phyloP scores from a whole-genome alignment of 495 filamentous ascomycete genomes.

The Poronia punctata region DNA sequence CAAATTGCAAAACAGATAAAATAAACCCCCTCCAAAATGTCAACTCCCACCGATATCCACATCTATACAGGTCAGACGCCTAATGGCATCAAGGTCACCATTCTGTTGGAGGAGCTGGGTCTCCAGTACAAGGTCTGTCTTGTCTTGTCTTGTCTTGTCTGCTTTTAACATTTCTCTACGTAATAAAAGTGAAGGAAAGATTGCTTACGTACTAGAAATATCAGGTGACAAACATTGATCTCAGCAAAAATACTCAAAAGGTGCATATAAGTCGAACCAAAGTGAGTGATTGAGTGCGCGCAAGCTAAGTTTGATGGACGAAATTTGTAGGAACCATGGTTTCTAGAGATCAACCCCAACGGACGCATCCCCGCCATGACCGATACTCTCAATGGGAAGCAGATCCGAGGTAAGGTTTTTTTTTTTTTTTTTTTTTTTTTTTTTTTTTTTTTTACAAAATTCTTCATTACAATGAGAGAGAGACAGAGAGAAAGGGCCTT shows the following conservation, averaged over 20 bases:
- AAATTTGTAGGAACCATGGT: slow-evolving; percentile 59
- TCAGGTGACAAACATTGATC: slow-evolving; percentile 59
- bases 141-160: slow-evolving; percentile 20
- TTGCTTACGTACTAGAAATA: too few species aligned
- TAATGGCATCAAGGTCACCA: slow-evolving; percentile 78
- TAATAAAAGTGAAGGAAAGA: too few species aligned
- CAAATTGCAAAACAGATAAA: slow-evolving; percentile 13
- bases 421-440: too few species aligned
- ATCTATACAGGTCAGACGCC: slow-evolving; percentile 57
- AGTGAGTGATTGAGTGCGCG: too few species aligned
- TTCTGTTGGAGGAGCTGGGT: slow-evolving; percentile 80
- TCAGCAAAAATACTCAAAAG: slow-evolving; percentile 71
- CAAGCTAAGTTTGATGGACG: slow-evolving; percentile 10
- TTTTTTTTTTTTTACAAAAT: too few species aligned
- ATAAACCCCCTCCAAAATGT: slow-evolving; percentile 14
- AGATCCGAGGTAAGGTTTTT: slow-evolving; percentile 49
- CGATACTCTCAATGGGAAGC: slow-evolving; percentile 70
- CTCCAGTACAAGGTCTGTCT: slow-evolving; percentile 52
- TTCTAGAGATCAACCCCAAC: slow-evolving; percentile 88
- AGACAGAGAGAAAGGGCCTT: too few species aligned
- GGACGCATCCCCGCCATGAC: slow-evolving; percentile 91
- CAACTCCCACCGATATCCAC: slow-evolving; percentile 29
- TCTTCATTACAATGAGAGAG: too few species aligned
- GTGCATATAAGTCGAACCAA: too few species aligned
- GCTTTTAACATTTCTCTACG: slow-evolving; percentile 11